phyloP scores from a whole-genome alignment of 352 stramenopile genomes.

The Pilasporangium apinafurcum region DNA sequence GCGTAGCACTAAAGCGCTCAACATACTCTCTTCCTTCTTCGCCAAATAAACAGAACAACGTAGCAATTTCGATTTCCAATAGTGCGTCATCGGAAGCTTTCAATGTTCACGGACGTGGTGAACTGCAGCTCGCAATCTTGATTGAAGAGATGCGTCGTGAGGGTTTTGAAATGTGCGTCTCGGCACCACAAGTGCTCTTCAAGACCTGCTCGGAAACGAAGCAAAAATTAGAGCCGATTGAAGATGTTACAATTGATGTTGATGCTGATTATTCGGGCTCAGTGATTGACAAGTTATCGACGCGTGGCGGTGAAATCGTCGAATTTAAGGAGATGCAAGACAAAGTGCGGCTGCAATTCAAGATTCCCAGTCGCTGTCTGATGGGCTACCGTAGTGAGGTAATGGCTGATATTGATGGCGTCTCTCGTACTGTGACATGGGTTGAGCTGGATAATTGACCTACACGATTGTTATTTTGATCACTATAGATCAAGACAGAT shows the following conservation, averaged over 20 bases:
- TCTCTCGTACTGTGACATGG: background rate
- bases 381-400: constrained; percentile 94
- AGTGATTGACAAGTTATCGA: constrained; percentile 96
- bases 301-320: constrained; percentile 90
- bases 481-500: constrained; percentile 89
- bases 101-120: constrained; percentile 94
- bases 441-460: constrained; percentile 1
- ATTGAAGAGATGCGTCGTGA: constrained; percentile 99
- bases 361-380: constrained; percentile 94
- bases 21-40: too few species aligned
- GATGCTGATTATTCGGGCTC: constrained; percentile 93
- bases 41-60: constrained; percentile 92
- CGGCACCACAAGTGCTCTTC: constrained; percentile 94
- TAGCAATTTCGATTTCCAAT: constrained; percentile 90
- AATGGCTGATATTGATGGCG: background rate
- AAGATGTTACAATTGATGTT: constrained; percentile 95
- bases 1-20: background rate
- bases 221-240: constrained; percentile 83
- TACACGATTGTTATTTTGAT: background rate
- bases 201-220: constrained; percentile 83
- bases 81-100: constrained; percentile 90
- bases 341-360: constrained; percentile 94
- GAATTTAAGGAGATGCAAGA: constrained; percentile 90
- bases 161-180: constrained; percentile 98
- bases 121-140: constrained; percentile 98